Base-by-base conservation (phyloP, 495 filamentous ascomycete genomes). In the Staphylotrichum tortipilum region DNA sequence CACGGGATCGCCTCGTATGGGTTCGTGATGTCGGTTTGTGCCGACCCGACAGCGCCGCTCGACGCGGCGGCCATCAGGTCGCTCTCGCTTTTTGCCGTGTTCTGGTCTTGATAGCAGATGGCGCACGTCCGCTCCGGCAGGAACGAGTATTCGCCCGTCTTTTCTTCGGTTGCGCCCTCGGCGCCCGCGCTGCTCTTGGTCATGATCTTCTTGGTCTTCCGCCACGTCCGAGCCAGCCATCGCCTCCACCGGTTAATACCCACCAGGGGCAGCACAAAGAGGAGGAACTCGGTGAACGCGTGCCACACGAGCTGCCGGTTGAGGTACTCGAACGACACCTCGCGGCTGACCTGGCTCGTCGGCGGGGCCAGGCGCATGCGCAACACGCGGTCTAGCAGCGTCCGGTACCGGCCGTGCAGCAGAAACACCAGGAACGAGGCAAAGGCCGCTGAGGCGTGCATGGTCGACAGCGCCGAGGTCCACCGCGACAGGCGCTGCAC, bases 251-350 rank as follows among this genome's bases (percentile, higher is more conserved):
- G 77, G 57, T 83, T 84, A 50, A 99, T 91, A 36, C 91, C 91
- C 35, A 99, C 88, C 22, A 99, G 73, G 1, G 92, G 92, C 4
- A 99, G 76, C 10, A 99, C 78, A 64, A 99, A 99, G 7, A 99
- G 80, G 5, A 99, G 76, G 60, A 98, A 98, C 64, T 98, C 92
- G 21, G 92, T 98, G 58, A 98, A 96, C 15, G 92, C 92, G 63
- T 98, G 92, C 92, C 92, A 98, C 35, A 98, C 92, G 7, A 98
- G 78, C 66, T 98, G 92, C 12, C 92, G 84, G 62, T 98, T 98
- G 37, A 98, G 78, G 64, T 96, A 98, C 68, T 98, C 92, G 61
- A 98, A 96, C 1, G 85, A 90, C 14, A 98, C 89, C 66, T 97
- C 87, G 8, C 91, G 82, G 59, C 77, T 84, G 37, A 92, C 82